Evolutionary conservation across 129 eudicot species (phyloP), one percentile per base, ranked within the genome.

Genomic region (Lactuca saligna): DNA sequence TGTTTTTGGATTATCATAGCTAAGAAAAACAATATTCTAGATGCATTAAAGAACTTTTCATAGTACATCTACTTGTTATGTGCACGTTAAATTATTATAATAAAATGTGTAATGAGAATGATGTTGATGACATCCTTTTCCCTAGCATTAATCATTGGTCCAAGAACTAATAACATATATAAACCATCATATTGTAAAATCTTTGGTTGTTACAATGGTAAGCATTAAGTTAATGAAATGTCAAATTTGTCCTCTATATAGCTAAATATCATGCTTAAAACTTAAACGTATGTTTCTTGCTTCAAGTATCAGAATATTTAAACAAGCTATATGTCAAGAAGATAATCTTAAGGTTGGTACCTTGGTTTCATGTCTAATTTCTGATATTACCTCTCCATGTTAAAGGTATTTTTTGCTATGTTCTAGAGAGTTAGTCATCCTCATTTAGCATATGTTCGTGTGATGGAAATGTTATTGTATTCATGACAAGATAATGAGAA

Each of bases 101-200:
- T 32, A 76, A 73, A 56, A 69, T 66, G 20, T 64, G 46, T 16
- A 74, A 61, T 69, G 63, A 56, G 25, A 62, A 69, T 62, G 84
- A 82, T 8, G 25, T 77, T 51, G 87, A 84, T 56, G 80, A 85
- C 80, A 61, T 83, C 56, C 35, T 66, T 66, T 54, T 73, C 62
- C 42, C 82, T 88, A 72, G 70, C 91, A 69, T 75, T 79, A 42
- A 61, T 42, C 76, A 73, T 63, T 63, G 82, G 86, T 82, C 82
- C 85, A 49, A 67, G 56, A 65, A 73, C 81, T 66, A 61, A 82
- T 73, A 88, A 84, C 69, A 86, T 80, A 46, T 33, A 70, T 59
- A 85, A 88, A 57, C 83, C 91, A 33, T 86, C 95, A 63, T 81
- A 88, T 15, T 90, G 91, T 94, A 90, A 67, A 68, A 90, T 90